Evolutionary conservation across 768 basidiomycete genomes (phyloP).

Genomic region (Coprinopsis sp.): DNA sequence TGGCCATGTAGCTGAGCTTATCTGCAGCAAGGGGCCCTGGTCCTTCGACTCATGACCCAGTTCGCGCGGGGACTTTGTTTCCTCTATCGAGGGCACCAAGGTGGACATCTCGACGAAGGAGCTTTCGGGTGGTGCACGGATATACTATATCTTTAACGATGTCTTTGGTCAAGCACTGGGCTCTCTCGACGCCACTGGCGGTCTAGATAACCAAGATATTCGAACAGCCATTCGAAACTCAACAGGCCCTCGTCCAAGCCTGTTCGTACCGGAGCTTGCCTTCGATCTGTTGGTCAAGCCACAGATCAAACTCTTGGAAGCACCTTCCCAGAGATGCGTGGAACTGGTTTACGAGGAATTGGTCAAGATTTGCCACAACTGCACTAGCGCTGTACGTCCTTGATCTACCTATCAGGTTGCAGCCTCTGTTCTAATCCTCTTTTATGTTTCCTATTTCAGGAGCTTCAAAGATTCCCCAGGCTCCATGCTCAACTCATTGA

Average conservation of each 20-base stretch:
- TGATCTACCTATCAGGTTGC: neutral
- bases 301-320: conserved; percentile 93
- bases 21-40: conserved; percentile 73
- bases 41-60: conserved; percentile 96
- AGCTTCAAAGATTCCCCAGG: conserved; percentile 91
- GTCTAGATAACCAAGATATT: conserved; percentile 91
- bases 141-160: conserved; percentile 99
- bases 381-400: conserved; percentile 73
- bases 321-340: conserved; percentile 92
- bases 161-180: conserved; percentile 91
- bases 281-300: conserved; percentile 97
- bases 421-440: neutral
- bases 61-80: conserved; percentile 96
- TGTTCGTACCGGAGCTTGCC: conserved; percentile 96
- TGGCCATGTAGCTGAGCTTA: conserved; percentile 9
- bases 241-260: conserved; percentile 90
- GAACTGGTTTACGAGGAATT: conserved; percentile 98
- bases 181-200: conserved; percentile 85
- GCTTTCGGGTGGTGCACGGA: conserved; percentile 93
- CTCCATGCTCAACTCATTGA: conserved; percentile 93
- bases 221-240: conserved; percentile 98
- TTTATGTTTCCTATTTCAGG: conserved; percentile 43
- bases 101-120: conserved; percentile 97
- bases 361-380: conserved; percentile 99
- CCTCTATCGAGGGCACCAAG: conserved; percentile 96